Percentiles rank a stretch among this genome's conserved stretches.
phyloP scores from a whole-genome alignment of 2,329 filamentous ascomycete genomes.

The Aspergillus sp. region DNA sequence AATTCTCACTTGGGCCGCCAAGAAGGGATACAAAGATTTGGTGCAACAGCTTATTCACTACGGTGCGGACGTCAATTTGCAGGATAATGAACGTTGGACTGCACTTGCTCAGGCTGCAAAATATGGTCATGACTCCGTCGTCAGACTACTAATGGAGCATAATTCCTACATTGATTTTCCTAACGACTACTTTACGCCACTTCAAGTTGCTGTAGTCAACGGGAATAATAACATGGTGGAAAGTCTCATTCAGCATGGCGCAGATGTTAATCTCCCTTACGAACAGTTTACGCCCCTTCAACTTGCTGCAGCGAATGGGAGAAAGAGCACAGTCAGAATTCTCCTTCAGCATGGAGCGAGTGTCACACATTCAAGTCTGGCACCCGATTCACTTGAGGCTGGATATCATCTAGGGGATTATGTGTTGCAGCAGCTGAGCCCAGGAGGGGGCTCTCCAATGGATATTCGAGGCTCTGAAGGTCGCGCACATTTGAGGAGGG shows the following conservation, averaged over 20 bases:
- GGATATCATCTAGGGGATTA: no score
- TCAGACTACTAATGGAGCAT: not conserved
- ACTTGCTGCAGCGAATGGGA: no score
- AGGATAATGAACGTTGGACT: slow-evolving; percentile 2
- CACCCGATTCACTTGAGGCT: no score
- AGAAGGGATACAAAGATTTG: not conserved
- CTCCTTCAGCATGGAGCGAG: no score
- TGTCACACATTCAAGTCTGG: no score
- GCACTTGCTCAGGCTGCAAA: slow-evolving; percentile 1
- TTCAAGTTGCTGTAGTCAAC: not conserved
- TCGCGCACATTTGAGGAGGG: no score
- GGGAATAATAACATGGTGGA: not conserved
- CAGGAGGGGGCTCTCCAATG: no score
- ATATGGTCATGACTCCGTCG: not conserved
- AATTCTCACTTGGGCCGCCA: slow-evolving; percentile 13
- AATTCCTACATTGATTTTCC: not conserved
- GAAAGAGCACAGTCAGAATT: no score
- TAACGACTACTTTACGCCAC: not conserved
- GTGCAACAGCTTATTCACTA: not conserved
- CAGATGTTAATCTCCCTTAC: not conserved
- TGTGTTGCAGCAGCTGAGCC: no score
- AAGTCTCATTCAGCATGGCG: not conserved
- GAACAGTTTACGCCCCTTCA: no score
- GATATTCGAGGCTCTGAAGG: no score
- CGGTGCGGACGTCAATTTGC: not conserved